phyloP scores from a whole-genome alignment of 169 alveolate genomes.

The Sarcocystis neurona region DNA sequence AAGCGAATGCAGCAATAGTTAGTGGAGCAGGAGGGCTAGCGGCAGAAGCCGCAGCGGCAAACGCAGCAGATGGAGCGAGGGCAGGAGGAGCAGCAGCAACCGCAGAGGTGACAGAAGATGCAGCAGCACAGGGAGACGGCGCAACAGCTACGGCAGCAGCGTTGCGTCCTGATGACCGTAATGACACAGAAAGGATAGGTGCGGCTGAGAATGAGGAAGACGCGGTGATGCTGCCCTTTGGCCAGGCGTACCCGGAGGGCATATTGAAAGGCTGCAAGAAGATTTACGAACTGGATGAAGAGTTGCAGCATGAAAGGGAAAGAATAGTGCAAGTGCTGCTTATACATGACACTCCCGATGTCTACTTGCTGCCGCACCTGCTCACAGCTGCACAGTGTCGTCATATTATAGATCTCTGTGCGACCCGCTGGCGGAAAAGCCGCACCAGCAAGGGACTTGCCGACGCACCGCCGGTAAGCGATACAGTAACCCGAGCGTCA shows the following conservation, averaged over 20 bases:
- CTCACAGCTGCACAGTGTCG: constrained; percentile 38
- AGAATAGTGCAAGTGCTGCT: constrained; percentile 36
- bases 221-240: neutral
- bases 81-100: neutral
- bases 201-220: neutral
- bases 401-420: constrained; percentile 23
- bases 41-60: neutral
- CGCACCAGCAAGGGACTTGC: constrained; percentile 52
- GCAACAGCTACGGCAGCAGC: neutral
- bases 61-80: neutral
- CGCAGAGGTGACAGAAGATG: neutral
- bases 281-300: neutral
- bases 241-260: constrained; percentile 24
- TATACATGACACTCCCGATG: constrained; percentile 55
- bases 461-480: constrained; percentile 47
- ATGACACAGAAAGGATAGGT: too few species aligned
- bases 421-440: constrained; percentile 54
- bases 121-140: neutral
- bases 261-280: neutral
- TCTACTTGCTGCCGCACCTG: constrained; percentile 37
- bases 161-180: neutral
- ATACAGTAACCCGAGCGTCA: too few species aligned
- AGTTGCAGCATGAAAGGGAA: neutral
- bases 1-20: too few species aligned
- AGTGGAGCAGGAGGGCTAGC: neutral